Conservation (phyloP, 108 stramenopile species). For the Nitzschia palea region DNA sequence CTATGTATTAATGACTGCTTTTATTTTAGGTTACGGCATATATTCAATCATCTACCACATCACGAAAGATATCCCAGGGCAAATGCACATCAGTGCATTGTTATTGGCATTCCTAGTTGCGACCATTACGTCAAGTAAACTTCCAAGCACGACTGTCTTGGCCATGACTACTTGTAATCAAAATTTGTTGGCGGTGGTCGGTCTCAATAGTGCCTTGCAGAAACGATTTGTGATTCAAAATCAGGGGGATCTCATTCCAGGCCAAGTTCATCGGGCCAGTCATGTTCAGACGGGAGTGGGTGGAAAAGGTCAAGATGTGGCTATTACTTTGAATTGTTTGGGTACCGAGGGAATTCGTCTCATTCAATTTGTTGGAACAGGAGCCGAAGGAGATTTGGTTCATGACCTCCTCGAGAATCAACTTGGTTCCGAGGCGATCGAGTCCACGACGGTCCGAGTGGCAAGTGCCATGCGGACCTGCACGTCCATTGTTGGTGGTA, state of each 20-base stretch:
- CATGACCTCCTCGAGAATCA: slow-evolving; percentile 30
- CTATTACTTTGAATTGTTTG: slow-evolving; percentile 67
- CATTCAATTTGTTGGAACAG: slow-evolving; percentile 76
- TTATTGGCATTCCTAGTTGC: too few species aligned
- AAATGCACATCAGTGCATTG: too few species aligned
- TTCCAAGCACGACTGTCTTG: too few species aligned
- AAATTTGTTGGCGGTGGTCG: slow-evolving; percentile 57
- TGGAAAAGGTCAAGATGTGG: slow-evolving; percentile 89
- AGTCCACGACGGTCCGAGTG: slow-evolving; percentile 55
- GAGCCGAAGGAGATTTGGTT: slow-evolving; percentile 70
- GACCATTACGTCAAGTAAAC: too few species aligned
- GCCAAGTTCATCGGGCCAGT: slow-evolving; percentile 73
- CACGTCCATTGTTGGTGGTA: slow-evolving; percentile 73
- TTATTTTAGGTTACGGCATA: too few species aligned
- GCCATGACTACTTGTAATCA: too few species aligned
- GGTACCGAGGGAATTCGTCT: slow-evolving; percentile 25
- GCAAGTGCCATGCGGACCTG: slow-evolving; percentile 61
- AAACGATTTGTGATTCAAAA: slow-evolving; percentile 78
- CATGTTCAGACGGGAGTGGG: slow-evolving; percentile 68
- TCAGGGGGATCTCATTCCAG: slow-evolving; percentile 46
- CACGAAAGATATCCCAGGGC: too few species aligned
- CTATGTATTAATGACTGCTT: too few species aligned
- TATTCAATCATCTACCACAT: too few species aligned
- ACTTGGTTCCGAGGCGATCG: slow-evolving; percentile 32
- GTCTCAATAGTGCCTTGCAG: slow-evolving; percentile 80